phyloP scores from a whole-genome alignment of 768 basidiomycete species.

The Naematelia encephala region DNA sequence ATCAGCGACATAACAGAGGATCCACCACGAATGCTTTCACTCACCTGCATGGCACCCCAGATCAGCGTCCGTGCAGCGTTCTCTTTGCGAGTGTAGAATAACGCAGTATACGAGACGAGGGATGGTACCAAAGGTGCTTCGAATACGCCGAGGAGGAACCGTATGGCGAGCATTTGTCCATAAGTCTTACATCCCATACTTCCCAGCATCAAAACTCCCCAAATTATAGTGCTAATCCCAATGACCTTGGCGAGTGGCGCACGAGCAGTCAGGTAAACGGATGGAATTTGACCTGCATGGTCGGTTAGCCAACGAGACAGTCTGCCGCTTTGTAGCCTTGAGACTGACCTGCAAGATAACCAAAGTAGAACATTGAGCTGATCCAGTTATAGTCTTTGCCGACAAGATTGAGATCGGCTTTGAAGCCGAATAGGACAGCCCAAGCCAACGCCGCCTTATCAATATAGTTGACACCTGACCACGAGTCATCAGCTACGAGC shows the following conservation, averaged over 20 bases:
- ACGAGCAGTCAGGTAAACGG: slow-evolving; percentile 15
- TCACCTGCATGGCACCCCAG: slow-evolving; percentile 25
- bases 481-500: neutral
- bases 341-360: slow-evolving; percentile 15
- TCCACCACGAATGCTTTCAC: neutral
- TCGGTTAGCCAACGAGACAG: neutral
- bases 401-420: slow-evolving; percentile 12
- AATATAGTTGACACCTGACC: slow-evolving; percentile 10
- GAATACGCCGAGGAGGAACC: slow-evolving; percentile 7
- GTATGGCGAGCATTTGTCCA: slow-evolving; percentile 9
- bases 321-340: too few relatives aligned
- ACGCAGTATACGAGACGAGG: slow-evolving; percentile 13
- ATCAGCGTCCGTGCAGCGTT: slow-evolving; percentile 14
- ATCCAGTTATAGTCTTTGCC: slow-evolving; percentile 22
- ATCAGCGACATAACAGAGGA: neutral
- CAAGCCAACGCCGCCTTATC: slow-evolving; percentile 51
- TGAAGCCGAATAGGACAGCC: slow-evolving; percentile 48
- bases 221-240: slow-evolving; percentile 12
- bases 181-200: slow-evolving; percentile 13
- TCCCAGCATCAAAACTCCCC: slow-evolving; percentile 19
- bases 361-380: slow-evolving; percentile 22
- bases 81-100: slow-evolving; percentile 21
- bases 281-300: slow-evolving; percentile 18
- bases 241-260: slow-evolving; percentile 20
- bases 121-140: slow-evolving; percentile 11